Base-by-base conservation (phyloP, 164 flowering plant species). In the Annona cherimola region DNA sequence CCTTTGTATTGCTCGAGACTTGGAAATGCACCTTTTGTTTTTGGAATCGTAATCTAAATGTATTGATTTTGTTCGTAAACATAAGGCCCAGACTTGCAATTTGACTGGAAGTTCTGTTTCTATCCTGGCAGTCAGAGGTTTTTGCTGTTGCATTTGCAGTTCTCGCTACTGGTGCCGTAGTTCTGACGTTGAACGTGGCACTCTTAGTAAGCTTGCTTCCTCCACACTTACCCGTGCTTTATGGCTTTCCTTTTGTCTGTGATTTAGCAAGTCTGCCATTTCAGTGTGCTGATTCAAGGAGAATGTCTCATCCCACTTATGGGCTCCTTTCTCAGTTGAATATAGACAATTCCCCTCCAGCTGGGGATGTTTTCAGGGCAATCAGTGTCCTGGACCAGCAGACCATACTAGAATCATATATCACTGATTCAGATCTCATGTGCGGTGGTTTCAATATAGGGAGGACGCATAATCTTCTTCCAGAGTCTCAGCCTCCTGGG, bases 71-170 rank as follows among this genome's bases (percentile, higher is more conserved):
- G 14, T 50, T 50, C 14, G 14, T 50, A 16, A 50, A 11, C 9
- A 11, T 50, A 2, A 4, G 57, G 14, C 14, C 9, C 14, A 50
- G 57, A 50, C 9, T 9, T 50, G 57, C 57, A 50, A 9, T 5
- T 50, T 50, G 14, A 50, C 57, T 9, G 11, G 14, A 50, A 50
- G 14, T 50, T 50, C 3, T 50, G 39, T 9, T 50, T 26, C 61
- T 14, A 16, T 75, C 54, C 14, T 67, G 78, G 66, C 94, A 94
- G 98, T 92, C 97, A 67, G 94, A 94, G 81, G 98, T 94, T 76
- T 94, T 94, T 72, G 98, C 98, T 65, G 98, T 94, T 75, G 98
- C 98, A 60, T 94, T 94, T 84, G 98, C 97, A 0, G 84, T 94
- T 9, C 97, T 94, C 66, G 97, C 98, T 12, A 90, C 98, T 64